phyloP scores from a whole-genome alignment of 305 asterid genomes.

The Fraxinus sp. region DNA sequence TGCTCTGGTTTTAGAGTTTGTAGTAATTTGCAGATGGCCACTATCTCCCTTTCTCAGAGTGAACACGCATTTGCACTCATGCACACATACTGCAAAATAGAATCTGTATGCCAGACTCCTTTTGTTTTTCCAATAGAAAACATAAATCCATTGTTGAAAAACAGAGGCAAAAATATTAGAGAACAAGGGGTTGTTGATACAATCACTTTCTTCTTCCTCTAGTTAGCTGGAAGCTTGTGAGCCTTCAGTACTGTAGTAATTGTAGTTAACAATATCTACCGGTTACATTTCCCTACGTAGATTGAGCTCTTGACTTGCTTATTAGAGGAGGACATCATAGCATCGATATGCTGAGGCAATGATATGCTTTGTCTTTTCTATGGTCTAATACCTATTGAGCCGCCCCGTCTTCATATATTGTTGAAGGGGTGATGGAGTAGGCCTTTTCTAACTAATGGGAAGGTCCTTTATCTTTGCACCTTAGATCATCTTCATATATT shows the following conservation, averaged over 20 bases:
- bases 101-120: background rate
- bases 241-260: background rate
- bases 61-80: background rate
- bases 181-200: background rate
- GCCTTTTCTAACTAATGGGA: background rate
- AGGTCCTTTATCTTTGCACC: background rate
- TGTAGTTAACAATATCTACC: background rate
- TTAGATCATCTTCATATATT: background rate
- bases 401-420: background rate
- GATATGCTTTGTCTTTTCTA: background rate
- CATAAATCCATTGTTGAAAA: background rate
- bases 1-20: background rate
- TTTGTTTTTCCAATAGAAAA: background rate
- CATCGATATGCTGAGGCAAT: background rate
- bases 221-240: background rate
- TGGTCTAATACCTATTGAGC: background rate
- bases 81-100: background rate
- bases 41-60: background rate
- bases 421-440: background rate
- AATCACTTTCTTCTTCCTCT: background rate
- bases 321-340: no score
- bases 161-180: background rate
- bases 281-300: background rate
- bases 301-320: background rate
- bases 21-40: background rate